Evolutionary conservation across 805 yeast species (phyloP).

Genomic region (Nadsonia fulvescens): DNA sequence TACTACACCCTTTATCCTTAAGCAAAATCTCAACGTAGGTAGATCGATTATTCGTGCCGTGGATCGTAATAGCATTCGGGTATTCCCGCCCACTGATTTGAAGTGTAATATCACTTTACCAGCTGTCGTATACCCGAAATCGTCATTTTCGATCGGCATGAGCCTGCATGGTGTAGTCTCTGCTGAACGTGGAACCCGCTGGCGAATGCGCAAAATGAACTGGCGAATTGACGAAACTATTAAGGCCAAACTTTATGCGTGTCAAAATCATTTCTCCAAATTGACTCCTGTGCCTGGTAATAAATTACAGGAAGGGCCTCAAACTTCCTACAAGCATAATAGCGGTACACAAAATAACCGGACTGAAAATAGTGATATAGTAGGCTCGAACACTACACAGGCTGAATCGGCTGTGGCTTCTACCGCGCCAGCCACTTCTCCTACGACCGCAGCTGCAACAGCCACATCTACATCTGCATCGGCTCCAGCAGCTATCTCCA

Average conservation of each 20-base stretch:
- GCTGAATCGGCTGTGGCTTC: slow-evolving; percentile 2
- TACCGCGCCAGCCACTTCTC: slow-evolving; percentile 4
- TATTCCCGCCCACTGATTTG: slow-evolving; percentile 90
- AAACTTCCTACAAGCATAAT: slow-evolving; percentile 1
- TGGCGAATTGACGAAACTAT: slow-evolving; percentile 82
- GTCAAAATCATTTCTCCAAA: slow-evolving; percentile 37
- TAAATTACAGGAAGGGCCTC: too few relatives aligned
- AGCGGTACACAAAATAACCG: slow-evolving; percentile 1
- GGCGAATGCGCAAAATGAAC: slow-evolving; percentile 80
- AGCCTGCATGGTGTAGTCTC: slow-evolving; percentile 37
- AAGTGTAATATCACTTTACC: slow-evolving; percentile 80
- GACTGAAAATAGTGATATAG: too few relatives aligned
- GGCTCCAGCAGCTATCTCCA: slow-evolving; percentile 14
- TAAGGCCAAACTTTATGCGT: slow-evolving; percentile 40
- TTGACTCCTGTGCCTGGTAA: slow-evolving; percentile 11
- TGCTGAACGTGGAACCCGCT: slow-evolving; percentile 26
- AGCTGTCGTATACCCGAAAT: slow-evolving; percentile 73
- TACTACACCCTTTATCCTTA: slow-evolving; percentile 21
- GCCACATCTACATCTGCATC: slow-evolving; percentile 4
- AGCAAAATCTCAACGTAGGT: slow-evolving; percentile 51
- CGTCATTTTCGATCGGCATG: slow-evolving; percentile 69
- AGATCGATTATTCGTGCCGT: slow-evolving; percentile 68
- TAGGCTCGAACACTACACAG: slow-evolving; percentile 5
- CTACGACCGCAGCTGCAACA: slow-evolving; percentile 1
- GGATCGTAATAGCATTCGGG: slow-evolving; percentile 71